Evolutionary conservation across 169 alveolate genomes (phyloP).

Genomic region (Toxoplasma gondii): DNA sequence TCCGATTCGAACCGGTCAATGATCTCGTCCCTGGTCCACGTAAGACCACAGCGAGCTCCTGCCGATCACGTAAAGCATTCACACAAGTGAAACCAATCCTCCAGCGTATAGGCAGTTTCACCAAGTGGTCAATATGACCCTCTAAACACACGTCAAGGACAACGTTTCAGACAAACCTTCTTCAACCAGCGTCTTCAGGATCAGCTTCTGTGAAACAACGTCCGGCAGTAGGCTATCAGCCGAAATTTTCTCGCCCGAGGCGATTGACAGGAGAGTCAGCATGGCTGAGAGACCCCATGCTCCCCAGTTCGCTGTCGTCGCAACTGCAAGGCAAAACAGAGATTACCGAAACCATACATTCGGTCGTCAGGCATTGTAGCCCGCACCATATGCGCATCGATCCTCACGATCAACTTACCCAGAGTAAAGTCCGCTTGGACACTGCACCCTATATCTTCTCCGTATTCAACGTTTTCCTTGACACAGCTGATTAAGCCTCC

Average conservation of each 20-base stretch:
- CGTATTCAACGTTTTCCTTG: constrained; percentile 39
- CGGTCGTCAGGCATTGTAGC: neutral
- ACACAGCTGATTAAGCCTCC: neutral
- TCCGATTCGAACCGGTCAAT: neutral
- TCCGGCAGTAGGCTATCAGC: constrained; percentile 19
- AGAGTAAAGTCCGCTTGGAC: constrained; percentile 13
- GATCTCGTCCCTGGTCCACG: constrained; percentile 29
- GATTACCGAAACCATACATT: neutral
- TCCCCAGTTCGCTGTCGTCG: constrained; percentile 44
- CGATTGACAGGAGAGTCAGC: constrained; percentile 12
- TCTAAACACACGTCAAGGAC: too few species aligned
- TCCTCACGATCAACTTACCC: neutral
- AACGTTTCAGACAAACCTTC: constrained; percentile 1
- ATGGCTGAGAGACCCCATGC: constrained; percentile 33
- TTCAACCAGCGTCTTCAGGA: constrained; percentile 17
- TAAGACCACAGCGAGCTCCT: constrained; percentile 41
- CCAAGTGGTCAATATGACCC: too few species aligned
- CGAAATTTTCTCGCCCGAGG: neutral
- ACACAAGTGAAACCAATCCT: neutral
- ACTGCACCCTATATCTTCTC: neutral
- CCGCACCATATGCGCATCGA: neutral
- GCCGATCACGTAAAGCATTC: neutral
- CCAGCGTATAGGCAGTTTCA: neutral
- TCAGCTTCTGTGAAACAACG: neutral
- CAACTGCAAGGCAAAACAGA: neutral